Conservation (phyloP, 441 rosid species). For the Mallotus japonicus region DNA sequence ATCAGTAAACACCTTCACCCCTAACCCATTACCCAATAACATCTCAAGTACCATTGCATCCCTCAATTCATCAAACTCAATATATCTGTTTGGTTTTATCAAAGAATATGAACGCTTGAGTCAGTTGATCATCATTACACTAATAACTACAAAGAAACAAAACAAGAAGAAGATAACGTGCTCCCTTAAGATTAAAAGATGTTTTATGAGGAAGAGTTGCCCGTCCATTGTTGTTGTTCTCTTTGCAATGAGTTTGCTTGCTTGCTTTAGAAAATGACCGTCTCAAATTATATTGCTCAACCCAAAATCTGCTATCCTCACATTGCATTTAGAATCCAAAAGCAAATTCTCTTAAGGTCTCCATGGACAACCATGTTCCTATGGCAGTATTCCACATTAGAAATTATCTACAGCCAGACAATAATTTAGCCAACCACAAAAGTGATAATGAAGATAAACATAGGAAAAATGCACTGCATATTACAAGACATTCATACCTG, state of each 20-base stretch:
- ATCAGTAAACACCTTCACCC: conserved; percentile 81
- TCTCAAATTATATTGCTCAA: conserved; percentile 95
- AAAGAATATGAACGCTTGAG: too few species aligned
- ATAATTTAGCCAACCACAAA: neutral
- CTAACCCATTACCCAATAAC: conserved; percentile 20
- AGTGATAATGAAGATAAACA: neutral
- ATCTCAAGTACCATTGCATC: too few species aligned
- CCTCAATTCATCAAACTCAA: too few species aligned
- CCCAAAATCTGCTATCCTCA: conserved; percentile 97
- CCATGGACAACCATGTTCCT: conserved; percentile 94
- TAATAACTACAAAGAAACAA: conserved; percentile 28
- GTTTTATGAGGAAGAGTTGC: conserved; percentile 90
- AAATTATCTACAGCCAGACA: conserved; percentile 70
- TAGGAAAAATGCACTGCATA: conserved; percentile 15
- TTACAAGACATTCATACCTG: conserved; percentile 51
- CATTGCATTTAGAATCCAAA: conserved; percentile 83
- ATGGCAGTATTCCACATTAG: conserved; percentile 97
- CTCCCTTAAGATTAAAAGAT: conserved; percentile 87
- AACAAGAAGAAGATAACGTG: conserved; percentile 52
- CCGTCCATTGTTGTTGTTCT: conserved; percentile 85
- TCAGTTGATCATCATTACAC: too few species aligned
- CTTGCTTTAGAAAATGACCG: conserved; percentile 96
- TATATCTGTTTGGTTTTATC: too few species aligned
- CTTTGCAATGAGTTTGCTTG: conserved; percentile 76
- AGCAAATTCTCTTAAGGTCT: conserved; percentile 90